Conservation (phyloP, 2,329 filamentous ascomycete genomes). For the Aaosphaeria arxii region DNA sequence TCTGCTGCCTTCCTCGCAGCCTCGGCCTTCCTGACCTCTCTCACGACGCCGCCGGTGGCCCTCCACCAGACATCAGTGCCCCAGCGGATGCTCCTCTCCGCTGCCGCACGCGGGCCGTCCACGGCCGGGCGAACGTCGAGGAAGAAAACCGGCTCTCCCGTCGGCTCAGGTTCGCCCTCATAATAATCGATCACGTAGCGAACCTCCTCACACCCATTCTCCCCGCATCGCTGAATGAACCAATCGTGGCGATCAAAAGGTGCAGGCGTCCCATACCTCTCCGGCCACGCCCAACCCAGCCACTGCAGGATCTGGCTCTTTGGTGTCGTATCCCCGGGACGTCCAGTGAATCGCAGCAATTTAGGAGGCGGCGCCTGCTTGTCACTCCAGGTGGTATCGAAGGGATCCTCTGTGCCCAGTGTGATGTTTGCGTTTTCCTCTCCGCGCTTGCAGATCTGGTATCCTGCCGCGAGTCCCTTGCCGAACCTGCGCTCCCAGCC, state of each 20-base stretch:
- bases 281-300: constrained; percentile 74
- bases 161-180: constrained; percentile 74
- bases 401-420: constrained; percentile 35
- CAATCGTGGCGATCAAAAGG: constrained; percentile 98
- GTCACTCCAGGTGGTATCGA: constrained; percentile 34
- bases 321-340: constrained; percentile 85
- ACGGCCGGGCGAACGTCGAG: constrained; percentile 90
- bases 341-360: constrained; percentile 81
- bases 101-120: constrained; percentile 73
- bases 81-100: constrained; percentile 83
- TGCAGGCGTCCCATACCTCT: constrained; percentile 73
- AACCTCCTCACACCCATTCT: constrained; percentile 70
- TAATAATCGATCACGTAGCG: constrained; percentile 99
- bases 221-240: constrained; percentile 74
- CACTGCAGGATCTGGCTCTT: constrained; percentile 84
- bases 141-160: constrained; percentile 91
- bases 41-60: constrained; percentile 69
- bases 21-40: constrained; percentile 42
- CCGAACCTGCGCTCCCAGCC: constrained; percentile 89
- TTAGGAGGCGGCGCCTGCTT: constrained; percentile 57
- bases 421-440: constrained; percentile 64
- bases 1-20: constrained; percentile 26
- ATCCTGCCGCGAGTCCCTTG: constrained; percentile 68
- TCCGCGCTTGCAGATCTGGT: constrained; percentile 70
- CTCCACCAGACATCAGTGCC: constrained; percentile 93